Conservation (phyloP, 371 early-diverging fungal species). For the Fennellomyces sp. region DNA sequence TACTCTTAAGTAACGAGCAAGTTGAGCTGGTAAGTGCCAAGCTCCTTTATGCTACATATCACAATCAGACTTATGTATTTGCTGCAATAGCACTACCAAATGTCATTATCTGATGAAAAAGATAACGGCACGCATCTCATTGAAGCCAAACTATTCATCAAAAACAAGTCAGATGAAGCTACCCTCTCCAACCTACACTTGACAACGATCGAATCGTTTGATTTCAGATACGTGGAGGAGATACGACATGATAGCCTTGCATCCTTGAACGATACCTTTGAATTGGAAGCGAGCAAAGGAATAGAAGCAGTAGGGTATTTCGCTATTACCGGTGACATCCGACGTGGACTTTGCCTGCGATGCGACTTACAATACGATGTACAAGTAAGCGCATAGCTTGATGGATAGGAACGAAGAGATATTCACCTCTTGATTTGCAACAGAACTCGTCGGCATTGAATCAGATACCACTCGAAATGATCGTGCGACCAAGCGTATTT, state of each 20-base stretch:
- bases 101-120: constrained; percentile 2
- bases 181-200: constrained; percentile 35
- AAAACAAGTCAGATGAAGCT: constrained; percentile 12
- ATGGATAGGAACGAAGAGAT: background rate
- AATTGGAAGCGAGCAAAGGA: constrained; percentile 34
- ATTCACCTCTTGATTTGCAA: no score
- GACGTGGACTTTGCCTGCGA: constrained; percentile 33
- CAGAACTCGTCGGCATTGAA: constrained; percentile 29
- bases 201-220: constrained; percentile 39
- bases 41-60: constrained; percentile 1
- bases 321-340: constrained; percentile 32
- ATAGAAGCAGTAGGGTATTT: constrained; percentile 32
- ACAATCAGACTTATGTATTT: constrained; percentile 19
- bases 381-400: constrained; percentile 30
- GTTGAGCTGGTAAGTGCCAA: constrained; percentile 26
- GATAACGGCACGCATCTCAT: constrained; percentile 9
- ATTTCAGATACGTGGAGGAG: constrained; percentile 23
- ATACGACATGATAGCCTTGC: constrained; percentile 22
- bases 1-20: constrained; percentile 23
- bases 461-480: constrained; percentile 27
- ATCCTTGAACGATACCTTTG: constrained; percentile 37
- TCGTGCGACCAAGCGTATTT: constrained; percentile 55
- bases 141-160: background rate
- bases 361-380: constrained; percentile 41
- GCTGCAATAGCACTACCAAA: constrained; percentile 11